Evolutionary conservation across 2,329 filamentous ascomycete species (phyloP).

Genomic region (Bipolaris victoriae): DNA sequence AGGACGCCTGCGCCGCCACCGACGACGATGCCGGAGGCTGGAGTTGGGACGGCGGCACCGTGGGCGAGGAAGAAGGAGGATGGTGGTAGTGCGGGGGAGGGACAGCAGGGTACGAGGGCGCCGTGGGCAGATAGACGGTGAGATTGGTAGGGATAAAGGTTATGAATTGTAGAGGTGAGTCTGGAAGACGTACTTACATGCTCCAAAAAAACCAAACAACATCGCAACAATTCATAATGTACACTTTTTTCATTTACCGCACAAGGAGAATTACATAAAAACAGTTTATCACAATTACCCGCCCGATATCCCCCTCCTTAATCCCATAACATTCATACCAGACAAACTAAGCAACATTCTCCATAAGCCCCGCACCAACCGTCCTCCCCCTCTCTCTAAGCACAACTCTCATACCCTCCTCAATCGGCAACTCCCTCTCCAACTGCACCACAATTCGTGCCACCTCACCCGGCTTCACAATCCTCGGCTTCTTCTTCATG

Average conservation of each 20-base stretch:
- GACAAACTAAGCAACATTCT: constrained; percentile 50
- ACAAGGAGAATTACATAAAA: neutral
- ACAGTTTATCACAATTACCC: neutral
- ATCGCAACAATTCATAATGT: neutral
- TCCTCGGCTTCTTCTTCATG: constrained; percentile 81
- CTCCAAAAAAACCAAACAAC: neutral
- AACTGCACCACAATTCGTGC: constrained; percentile 79
- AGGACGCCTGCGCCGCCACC: constrained; percentile 27
- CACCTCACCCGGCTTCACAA: constrained; percentile 79
- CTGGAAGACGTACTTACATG: neutral
- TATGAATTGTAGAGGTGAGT: neutral
- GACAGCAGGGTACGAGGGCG: constrained; percentile 26
- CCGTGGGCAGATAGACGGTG: constrained; percentile 32
- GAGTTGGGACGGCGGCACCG: constrained; percentile 32
- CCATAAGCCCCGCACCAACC: constrained; percentile 84
- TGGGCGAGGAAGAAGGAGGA: constrained; percentile 26
- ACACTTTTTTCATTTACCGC: neutral
- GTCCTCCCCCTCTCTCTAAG: constrained; percentile 81
- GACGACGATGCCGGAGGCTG: constrained; percentile 23
- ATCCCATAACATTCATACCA: too few relatives aligned
- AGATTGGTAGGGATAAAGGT: neutral
- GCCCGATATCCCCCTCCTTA: too few relatives aligned
- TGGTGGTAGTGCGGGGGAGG: constrained; percentile 4
- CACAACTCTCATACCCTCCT: constrained; percentile 79
- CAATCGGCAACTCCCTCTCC: constrained; percentile 75